A percentile compares a stretch with the other conserved stretches of the same genome.
Conservation (phyloP, 495 filamentous ascomycete species). For the Xylaria cubensis region DNA sequence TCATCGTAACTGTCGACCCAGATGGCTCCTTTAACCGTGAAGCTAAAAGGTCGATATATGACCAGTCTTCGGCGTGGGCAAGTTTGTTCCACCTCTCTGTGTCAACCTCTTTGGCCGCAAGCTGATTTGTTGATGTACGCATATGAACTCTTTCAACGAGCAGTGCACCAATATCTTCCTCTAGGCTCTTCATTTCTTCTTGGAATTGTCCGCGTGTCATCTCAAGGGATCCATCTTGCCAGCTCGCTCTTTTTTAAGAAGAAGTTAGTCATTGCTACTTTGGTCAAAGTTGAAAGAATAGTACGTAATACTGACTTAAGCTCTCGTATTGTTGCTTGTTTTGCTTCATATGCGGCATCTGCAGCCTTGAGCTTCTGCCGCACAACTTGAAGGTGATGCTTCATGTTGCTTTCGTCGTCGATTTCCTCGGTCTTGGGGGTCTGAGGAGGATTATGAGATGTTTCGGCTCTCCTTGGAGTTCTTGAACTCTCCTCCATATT, state of each 20-base stretch:
- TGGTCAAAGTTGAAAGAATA: background rate
- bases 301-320: background rate
- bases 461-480: background rate
- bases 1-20: background rate
- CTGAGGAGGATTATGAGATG: no score
- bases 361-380: background rate
- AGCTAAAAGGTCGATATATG: constrained; percentile 10
- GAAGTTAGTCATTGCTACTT: background rate
- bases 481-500: background rate
- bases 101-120: background rate
- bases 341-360: constrained; percentile 9
- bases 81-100: constrained; percentile 7
- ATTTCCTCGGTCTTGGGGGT: background rate
- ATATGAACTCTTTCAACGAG: background rate
- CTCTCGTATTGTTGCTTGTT: constrained; percentile 10
- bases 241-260: background rate
- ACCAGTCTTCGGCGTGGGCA: constrained; percentile 13
- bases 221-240: background rate
- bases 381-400: background rate
- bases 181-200: background rate
- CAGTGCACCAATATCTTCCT: background rate
- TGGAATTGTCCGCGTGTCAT: background rate
- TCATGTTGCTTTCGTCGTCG: background rate
- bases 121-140: background rate
- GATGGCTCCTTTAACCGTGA: constrained; percentile 2